phyloP scores from a whole-genome alignment of 139 green algal genomes.

The Nannochloris sp. region DNA sequence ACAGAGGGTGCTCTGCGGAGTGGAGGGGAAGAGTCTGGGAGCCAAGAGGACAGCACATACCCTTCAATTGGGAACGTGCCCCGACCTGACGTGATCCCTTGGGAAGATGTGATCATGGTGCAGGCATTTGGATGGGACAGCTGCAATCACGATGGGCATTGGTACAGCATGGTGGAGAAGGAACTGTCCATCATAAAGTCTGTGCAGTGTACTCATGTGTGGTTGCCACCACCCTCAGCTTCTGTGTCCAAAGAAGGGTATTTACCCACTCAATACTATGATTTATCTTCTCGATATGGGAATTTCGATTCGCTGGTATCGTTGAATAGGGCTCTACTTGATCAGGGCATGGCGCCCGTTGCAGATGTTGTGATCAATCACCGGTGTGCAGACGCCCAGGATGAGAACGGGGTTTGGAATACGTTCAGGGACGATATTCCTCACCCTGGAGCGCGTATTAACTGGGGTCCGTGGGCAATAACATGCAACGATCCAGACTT shows the following conservation, averaged over 20 bases:
- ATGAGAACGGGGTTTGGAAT: slow-evolving; percentile 61
- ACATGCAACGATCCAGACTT: slow-evolving; percentile 61
- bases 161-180: slow-evolving; percentile 41
- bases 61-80: background rate
- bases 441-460: slow-evolving; percentile 37
- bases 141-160: slow-evolving; percentile 30
- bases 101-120: slow-evolving; percentile 9
- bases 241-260: slow-evolving; percentile 74
- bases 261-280: slow-evolving; percentile 73
- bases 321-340: slow-evolving; percentile 49
- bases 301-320: slow-evolving; percentile 49
- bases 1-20: no score
- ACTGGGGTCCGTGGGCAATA: slow-evolving; percentile 81
- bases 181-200: slow-evolving; percentile 37
- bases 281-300: slow-evolving; percentile 62
- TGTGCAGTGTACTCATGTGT: slow-evolving; percentile 45
- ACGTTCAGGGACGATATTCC: slow-evolving; percentile 36
- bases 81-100: background rate
- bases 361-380: slow-evolving; percentile 94
- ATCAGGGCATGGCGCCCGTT: slow-evolving; percentile 61
- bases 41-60: background rate
- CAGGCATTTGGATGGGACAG: slow-evolving; percentile 62
- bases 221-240: slow-evolving; percentile 73
- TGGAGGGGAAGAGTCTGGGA: no score
- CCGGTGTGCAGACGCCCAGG: slow-evolving; percentile 56